Evolutionary conservation across 2,329 filamentous ascomycete species (phyloP).

Genomic region (Beauveria caledonica): DNA sequence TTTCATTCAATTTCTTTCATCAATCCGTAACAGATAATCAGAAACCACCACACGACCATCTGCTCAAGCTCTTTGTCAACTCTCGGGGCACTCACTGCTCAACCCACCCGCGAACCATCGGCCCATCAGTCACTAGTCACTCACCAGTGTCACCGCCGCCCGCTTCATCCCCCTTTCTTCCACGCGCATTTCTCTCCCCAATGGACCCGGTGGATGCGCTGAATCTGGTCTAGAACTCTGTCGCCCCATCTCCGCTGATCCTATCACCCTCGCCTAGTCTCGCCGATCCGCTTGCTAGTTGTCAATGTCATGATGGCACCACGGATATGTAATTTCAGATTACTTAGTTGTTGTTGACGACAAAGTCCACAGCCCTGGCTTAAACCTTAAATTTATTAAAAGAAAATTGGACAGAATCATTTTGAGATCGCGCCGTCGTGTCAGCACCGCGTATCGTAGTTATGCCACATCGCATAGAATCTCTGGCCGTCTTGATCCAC

Average conservation of each 20-base stretch:
- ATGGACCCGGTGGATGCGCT: background rate
- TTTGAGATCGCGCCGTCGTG: background rate
- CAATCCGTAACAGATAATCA: too few species aligned
- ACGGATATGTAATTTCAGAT: background rate
- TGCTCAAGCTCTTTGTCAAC: too few species aligned
- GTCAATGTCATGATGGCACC: background rate
- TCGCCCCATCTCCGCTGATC: background rate
- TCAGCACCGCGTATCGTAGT: background rate
- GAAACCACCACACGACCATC: too few species aligned
- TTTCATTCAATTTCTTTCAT: too few species aligned
- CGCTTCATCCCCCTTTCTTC: background rate
- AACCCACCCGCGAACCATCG: too few species aligned
- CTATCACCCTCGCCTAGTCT: background rate
- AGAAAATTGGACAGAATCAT: background rate
- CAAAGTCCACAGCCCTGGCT: background rate
- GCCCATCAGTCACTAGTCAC: too few species aligned
- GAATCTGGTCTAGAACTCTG: background rate
- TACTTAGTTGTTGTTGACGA: background rate
- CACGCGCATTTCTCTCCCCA: background rate
- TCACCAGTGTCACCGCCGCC: too few species aligned
- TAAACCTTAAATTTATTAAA: too few species aligned
- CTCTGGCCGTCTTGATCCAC: conserved; percentile 9
- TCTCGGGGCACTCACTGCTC: too few species aligned
- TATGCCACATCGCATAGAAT: conserved; percentile 11
- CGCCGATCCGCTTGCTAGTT: background rate